Base-by-base conservation (phyloP, 2,329 filamentous ascomycete genomes). In the Fusarium burgessii region DNA sequence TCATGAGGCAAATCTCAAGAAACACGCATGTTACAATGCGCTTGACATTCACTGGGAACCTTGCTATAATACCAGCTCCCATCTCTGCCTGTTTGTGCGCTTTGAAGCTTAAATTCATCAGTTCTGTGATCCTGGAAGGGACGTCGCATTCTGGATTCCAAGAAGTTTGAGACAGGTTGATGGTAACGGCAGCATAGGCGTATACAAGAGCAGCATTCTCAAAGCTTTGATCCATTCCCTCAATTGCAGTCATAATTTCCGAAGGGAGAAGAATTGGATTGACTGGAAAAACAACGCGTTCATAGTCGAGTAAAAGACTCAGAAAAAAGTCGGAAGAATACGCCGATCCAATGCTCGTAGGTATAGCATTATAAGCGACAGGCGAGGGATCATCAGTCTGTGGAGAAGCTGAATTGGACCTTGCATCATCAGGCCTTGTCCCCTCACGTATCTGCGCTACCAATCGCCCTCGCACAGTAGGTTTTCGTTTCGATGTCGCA, bases 1-100 rank as follows among this genome's bases (percentile, higher is more conserved):
- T 81, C 81, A 87, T 84, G n/a, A 85, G 78, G 69, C 81, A 85
- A 49, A 87, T 87, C 66, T 88, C 84, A 14, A 87, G 80, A 59
- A 87, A 88, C 20, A 88, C 78, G 20, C 82, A 84, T 7, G 84
- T 85, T 78, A 87, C 83, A 6, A 84, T 80, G 20, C 83, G 80
- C 46, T 83, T 82, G 18, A 85, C 79, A 0, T 81, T 83, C 3
- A 83, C 79, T 0, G 79, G 80, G 2, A 82, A 76, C 4, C 81
- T 79, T 18, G 80, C 79, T 2, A 79, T 76, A 9, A 81, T 77
- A 4, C 78, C 73, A 54, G 78, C 42, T 1, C 40, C 56, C 13
- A 71, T 11, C 11, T 58, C 84, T 72, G 50, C 73, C 17, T 74
- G 71, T 10, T 71, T 75, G 42, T 80, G 77, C 1, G 76, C 74